These are phyloP conservation scores for Pezicula neosporulosa DNA, from an alignment of 2,329 filamentous ascomycete genomes.

Conservation along the genomic window DNA sequence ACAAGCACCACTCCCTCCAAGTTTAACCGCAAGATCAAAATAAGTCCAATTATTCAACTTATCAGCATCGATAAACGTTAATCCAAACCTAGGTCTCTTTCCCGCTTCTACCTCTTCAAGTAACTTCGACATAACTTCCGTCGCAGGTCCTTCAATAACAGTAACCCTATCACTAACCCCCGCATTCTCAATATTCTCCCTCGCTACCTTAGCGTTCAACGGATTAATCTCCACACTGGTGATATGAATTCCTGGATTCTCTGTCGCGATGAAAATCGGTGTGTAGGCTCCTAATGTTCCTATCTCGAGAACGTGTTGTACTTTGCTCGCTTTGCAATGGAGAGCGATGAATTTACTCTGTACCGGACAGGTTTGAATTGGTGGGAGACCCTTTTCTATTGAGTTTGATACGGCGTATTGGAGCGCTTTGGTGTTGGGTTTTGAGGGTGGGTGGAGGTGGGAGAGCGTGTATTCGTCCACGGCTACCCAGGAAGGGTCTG, in stretches of 20 bases:
- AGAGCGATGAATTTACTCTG: conserved; percentile 37
- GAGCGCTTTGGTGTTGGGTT: conserved; percentile 7
- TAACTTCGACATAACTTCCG: conserved; percentile 36
- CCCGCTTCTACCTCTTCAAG: conserved; percentile 26
- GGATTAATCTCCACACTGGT: conserved; percentile 48
- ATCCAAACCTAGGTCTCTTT: not conserved
- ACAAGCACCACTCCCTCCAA: not conserved
- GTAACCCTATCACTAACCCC: conserved; percentile 41
- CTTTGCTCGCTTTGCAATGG: conserved; percentile 30
- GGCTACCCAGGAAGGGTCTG: not conserved
- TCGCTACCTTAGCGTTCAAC: conserved; percentile 41
- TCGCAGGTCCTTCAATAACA: conserved; percentile 39
- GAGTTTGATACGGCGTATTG: conserved; percentile 30
- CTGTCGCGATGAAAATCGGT: conserved; percentile 46
- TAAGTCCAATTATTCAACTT: not conserved
- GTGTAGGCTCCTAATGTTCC: conserved; percentile 53
- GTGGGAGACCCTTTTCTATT: conserved; percentile 29
- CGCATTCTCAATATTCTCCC: conserved; percentile 40
- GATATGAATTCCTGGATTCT: conserved; percentile 33
- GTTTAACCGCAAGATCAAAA: not conserved
- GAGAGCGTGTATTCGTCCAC: not conserved
- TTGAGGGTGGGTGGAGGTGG: not conserved
- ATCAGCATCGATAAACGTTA: not conserved
- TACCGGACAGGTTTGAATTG: conserved; percentile 32
- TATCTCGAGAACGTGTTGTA: conserved; percentile 45